These are phyloP conservation scores for Cyberlindnera maritima DNA, from an alignment of 805 yeast species.

Conservation along the genomic window DNA sequence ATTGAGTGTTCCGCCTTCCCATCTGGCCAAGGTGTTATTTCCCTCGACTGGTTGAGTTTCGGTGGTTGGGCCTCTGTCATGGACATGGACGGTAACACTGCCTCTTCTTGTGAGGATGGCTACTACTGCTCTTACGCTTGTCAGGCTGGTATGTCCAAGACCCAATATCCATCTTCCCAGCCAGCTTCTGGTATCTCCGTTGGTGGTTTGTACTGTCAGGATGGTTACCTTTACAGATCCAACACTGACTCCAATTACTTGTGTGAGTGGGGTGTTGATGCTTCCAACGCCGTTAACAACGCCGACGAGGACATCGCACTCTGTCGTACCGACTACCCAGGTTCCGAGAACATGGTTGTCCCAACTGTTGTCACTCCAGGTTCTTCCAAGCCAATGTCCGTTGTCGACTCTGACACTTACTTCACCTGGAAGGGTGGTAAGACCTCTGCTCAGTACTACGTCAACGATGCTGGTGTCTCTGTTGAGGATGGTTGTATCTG, in stretches of 20 bases:
- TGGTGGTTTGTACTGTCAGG: slow-evolving; percentile 88
- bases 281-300: slow-evolving; percentile 69
- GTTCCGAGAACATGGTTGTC: slow-evolving; percentile 96
- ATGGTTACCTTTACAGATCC: slow-evolving; percentile 81
- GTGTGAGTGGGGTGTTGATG: slow-evolving; percentile 82
- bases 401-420: slow-evolving; percentile 75
- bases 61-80: slow-evolving; percentile 59
- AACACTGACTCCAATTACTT: slow-evolving; percentile 64
- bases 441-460: slow-evolving; percentile 96
- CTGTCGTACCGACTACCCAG: slow-evolving; percentile 99
- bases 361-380: slow-evolving; percentile 85
- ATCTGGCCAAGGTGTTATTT: slow-evolving; percentile 78
- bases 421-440: slow-evolving; percentile 76
- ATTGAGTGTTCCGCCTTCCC: slow-evolving; percentile 69
- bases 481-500: slow-evolving; percentile 90
- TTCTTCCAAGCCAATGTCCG: slow-evolving; percentile 60
- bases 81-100: slow-evolving; percentile 50
- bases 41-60: slow-evolving; percentile 56
- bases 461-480: slow-evolving; percentile 93
- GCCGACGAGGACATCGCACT: slow-evolving; percentile 70
- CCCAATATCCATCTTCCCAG: slow-evolving; percentile 93
- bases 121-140: slow-evolving; percentile 97
- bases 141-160: slow-evolving; percentile 98
- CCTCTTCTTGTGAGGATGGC: slow-evolving; percentile 80
- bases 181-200: slow-evolving; percentile 87